These are phyloP conservation scores for Blepharisma japonicum DNA, from an alignment of 73 alveolate genomes.

Conservation along the genomic window DNA sequence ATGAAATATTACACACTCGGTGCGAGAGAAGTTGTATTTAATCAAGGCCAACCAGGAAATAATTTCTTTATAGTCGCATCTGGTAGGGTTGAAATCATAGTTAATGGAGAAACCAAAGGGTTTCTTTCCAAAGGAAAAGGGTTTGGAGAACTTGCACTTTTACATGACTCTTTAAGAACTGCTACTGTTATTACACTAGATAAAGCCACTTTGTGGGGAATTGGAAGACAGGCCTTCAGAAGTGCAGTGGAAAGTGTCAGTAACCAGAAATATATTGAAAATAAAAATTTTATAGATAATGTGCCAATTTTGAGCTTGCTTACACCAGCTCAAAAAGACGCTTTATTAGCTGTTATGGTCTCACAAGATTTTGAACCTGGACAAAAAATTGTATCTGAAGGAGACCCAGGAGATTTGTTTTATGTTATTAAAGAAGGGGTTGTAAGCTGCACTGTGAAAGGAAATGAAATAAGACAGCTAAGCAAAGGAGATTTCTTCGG, in stretches of 20 bases:
- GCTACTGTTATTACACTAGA: conserved; percentile 74
- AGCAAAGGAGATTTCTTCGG: conserved; percentile 52
- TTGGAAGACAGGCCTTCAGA: conserved; percentile 84
- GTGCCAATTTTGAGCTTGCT: conserved; percentile 29
- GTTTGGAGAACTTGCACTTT: conserved; percentile 92
- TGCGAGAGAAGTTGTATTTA: neutral
- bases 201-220: conserved; percentile 77
- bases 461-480: conserved; percentile 48
- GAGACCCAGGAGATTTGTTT: conserved; percentile 77
- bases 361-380: conserved; percentile 29
- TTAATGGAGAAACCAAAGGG: neutral
- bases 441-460: conserved; percentile 52
- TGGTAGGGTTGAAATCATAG: neutral
- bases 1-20: neutral
- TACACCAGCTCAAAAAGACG: conserved; percentile 1
- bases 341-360: neutral
- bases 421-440: conserved; percentile 66
- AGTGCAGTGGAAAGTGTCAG: conserved; percentile 39
- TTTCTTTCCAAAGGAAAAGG: conserved; percentile 61
- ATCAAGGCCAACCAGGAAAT: neutral
- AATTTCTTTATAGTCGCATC: neutral
- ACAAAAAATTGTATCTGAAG: conserved; percentile 62
- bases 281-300: conserved; percentile 37
- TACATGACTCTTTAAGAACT: conserved; percentile 85
- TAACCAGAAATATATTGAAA: conserved; percentile 35